Base-by-base conservation (phyloP, 139 green algal species). In the Nannochloris sp. region DNA sequence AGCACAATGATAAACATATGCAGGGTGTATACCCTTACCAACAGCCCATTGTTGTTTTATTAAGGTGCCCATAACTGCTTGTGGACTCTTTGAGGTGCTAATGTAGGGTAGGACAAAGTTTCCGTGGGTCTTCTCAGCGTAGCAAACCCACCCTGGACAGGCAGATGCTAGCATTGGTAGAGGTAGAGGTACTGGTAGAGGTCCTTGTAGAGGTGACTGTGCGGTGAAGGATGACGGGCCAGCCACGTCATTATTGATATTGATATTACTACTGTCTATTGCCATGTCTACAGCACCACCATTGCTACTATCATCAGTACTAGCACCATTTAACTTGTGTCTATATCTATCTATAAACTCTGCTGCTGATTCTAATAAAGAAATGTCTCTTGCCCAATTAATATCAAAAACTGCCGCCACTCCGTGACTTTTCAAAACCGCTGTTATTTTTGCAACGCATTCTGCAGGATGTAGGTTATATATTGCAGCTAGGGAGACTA, bases 131-230 rank as follows among this genome's bases (percentile, higher is more conserved):
- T 99, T 99, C 71, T 99, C 94, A 14, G 92, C 94, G 68, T 98
- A 99, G 73, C 91, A 97, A 51, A 99, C 85, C 95, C 95, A 99
- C 9, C 93, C 93, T 32, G 91, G 91, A 72, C 91, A 97, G 12
- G 90, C 82, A 29, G 87, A 95, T 0, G 89, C 84, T 15, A 97
- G 72, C 83, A 97, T 79, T 7, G 90, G 91, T 39, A 97, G 64
- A 4, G 54, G 25, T 7, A 53, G 24, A 29, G 56, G 15, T 54
- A 46, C 34, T 32, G 35, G 46, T 34, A 55, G 38, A 9, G 37
- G 25, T 30, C n/a, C n/a, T 35, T 47, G 9, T 15, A 33, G 15
- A 33, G 35, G 38, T 23, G 14, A 38, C 14, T 32, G 38, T 29
- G 31, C 72, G 63, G 64, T 54, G 24, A 32, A 57, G 15, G 29